Conservation (phyloP, 768 basidiomycete genomes). For the Russula dissimulans region DNA sequence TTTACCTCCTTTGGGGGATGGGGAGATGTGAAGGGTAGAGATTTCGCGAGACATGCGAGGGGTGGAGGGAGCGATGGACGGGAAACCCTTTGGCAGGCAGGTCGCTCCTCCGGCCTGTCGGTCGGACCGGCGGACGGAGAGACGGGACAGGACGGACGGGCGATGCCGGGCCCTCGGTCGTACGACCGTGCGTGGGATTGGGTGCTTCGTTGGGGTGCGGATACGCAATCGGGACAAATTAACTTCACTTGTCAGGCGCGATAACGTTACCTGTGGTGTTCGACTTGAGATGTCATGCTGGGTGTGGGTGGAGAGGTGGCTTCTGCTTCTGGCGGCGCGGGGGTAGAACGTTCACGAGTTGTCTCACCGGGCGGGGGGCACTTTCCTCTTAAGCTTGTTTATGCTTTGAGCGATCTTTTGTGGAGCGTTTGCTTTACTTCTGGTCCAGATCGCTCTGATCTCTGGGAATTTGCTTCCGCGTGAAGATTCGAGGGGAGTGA, state of each 20-base stretch:
- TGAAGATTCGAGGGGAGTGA: too few species aligned
- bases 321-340: conserved; percentile 18
- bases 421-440: neutral
- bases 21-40: too few species aligned
- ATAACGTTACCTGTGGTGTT: conserved; percentile 15
- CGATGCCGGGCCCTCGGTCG: conserved; percentile 12
- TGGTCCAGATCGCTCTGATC: neutral
- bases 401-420: neutral
- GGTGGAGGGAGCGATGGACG: too few species aligned
- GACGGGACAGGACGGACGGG: neutral
- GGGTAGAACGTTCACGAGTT: conserved; percentile 14
- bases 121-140: neutral
- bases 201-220: neutral
- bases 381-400: neutral
- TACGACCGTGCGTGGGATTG: neutral
- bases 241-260: conserved; percentile 10
- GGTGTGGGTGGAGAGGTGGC: neutral
- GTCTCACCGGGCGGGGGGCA: neutral
- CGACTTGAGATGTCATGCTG: conserved; percentile 13
- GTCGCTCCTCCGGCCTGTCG: neutral
- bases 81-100: too few species aligned
- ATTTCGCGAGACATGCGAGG: too few species aligned
- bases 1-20: too few species aligned
- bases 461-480: neutral
- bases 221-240: conserved; percentile 18